Evolutionary conservation across 2,329 filamentous ascomycete species (phyloP).

Genomic region (Gnomoniopsis smithogilvyi): DNA sequence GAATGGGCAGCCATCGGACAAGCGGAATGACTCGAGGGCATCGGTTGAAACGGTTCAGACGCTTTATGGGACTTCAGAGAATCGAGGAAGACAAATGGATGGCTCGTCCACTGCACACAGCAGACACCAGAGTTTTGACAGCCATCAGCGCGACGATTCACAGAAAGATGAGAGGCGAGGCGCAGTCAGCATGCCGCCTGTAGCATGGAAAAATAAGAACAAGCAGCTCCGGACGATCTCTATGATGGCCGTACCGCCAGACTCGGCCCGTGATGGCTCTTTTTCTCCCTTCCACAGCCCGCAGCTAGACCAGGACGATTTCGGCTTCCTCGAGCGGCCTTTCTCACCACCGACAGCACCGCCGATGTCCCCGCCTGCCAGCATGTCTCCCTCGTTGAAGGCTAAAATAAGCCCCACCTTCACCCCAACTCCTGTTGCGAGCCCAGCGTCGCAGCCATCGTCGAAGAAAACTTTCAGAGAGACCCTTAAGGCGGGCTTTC

Average conservation of each 20-base stretch:
- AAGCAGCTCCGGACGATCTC: slow-evolving; percentile 8
- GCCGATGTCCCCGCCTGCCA: slow-evolving; percentile 11
- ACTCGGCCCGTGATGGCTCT: slow-evolving; percentile 12
- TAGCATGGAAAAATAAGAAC: slow-evolving; percentile 14
- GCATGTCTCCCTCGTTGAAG: slow-evolving; percentile 27
- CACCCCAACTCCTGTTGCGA: slow-evolving; percentile 4
- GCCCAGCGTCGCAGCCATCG: not conserved
- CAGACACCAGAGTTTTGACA: slow-evolving; percentile 14
- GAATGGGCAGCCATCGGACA: too few species aligned
- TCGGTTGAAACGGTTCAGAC: slow-evolving; percentile 11
- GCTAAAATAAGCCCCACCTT: slow-evolving; percentile 24
- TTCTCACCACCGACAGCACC: slow-evolving; percentile 13
- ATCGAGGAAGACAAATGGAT: slow-evolving; percentile 5
- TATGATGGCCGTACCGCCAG: slow-evolving; percentile 18
- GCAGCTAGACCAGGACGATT: slow-evolving; percentile 6
- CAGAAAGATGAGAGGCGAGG: slow-evolving; percentile 10
- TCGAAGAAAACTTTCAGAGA: slow-evolving; percentile 17
- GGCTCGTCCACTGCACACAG: not conserved
- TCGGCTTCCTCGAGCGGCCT: slow-evolving; percentile 15
- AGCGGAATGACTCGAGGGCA: slow-evolving; percentile 6
- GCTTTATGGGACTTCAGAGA: not conserved
- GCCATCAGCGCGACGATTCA: slow-evolving; percentile 1
- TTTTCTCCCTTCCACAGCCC: slow-evolving; percentile 2
- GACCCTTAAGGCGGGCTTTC: slow-evolving; percentile 18
- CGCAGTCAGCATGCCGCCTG: slow-evolving; percentile 8